Evolutionary conservation across 129 eudicot genomes (phyloP).

Genomic region (Escallonia rubra): DNA sequence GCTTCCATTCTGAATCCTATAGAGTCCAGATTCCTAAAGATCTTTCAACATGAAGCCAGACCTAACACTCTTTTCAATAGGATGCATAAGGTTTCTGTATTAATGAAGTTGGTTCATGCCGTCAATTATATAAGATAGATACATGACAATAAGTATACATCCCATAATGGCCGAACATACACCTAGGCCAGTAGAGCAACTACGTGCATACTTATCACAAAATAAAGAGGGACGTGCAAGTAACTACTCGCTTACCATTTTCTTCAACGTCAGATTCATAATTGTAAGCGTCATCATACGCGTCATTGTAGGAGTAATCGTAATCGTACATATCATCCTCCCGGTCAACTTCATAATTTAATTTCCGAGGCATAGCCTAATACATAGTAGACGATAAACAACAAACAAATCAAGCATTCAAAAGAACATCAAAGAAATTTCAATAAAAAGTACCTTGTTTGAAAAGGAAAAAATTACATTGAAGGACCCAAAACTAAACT

Average conservation of each 20-base stretch:
- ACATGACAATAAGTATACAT: neutral
- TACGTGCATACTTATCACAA: neutral
- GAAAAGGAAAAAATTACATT: too few relatives aligned
- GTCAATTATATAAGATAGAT: neutral
- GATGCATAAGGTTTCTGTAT: neutral
- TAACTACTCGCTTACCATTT: constrained; percentile 36
- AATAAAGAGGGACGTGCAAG: constrained; percentile 12
- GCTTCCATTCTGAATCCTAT: too few relatives aligned
- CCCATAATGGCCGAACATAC: neutral
- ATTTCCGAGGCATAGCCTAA: constrained; percentile 76
- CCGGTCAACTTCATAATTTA: constrained; percentile 48
- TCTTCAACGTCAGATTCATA: constrained; percentile 29
- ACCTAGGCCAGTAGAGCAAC: neutral
- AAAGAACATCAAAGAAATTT: too few relatives aligned
- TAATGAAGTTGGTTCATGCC: neutral
- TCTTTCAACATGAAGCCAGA: too few relatives aligned
- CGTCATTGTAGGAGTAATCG: constrained; percentile 45
- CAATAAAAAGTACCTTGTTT: too few relatives aligned
- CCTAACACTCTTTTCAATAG: too few relatives aligned
- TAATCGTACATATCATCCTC: constrained; percentile 60
- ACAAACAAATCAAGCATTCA: neutral
- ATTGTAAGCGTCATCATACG: constrained; percentile 36
- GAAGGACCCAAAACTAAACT: too few relatives aligned
- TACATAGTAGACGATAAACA: constrained; percentile 1
- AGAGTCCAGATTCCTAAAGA: too few relatives aligned